Conservation (phyloP, 805 yeast genomes). For the Kazachstania taianensis region DNA sequence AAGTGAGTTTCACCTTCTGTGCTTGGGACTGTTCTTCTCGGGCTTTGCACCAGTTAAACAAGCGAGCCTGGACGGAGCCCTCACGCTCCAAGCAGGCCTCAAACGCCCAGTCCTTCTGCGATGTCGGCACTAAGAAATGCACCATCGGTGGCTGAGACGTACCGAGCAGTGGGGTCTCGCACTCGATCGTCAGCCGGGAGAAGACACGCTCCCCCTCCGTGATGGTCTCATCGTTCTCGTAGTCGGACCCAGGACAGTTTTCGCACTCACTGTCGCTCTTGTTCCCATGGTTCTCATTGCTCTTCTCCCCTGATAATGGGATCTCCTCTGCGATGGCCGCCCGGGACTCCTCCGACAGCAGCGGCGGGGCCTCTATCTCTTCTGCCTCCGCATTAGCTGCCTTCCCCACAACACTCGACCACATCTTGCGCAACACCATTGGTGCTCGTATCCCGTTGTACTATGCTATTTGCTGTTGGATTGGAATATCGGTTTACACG, state of each 20-base stretch:
- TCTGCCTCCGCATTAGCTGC: too few relatives aligned
- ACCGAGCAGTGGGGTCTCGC: conserved; percentile 47
- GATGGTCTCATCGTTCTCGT: conserved; percentile 22
- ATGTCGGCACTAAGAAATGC: conserved; percentile 77
- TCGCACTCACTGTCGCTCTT: too few relatives aligned
- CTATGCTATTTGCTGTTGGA: too few relatives aligned
- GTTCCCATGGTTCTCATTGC: not conserved
- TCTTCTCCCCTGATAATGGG: not conserved
- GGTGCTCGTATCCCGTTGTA: too few relatives aligned
- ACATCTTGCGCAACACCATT: too few relatives aligned
- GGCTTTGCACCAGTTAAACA: conserved; percentile 32
- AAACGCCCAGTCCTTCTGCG: conserved; percentile 74
- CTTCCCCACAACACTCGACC: too few relatives aligned
- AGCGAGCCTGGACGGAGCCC: conserved; percentile 37
- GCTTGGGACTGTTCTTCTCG: conserved; percentile 4
- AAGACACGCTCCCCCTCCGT: conserved; percentile 17
- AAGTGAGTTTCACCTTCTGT: conserved; percentile 18
- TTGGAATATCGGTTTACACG: too few relatives aligned
- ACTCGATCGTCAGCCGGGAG: conserved; percentile 22
- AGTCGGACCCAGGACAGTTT: conserved; percentile 9
- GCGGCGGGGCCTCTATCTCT: too few relatives aligned
- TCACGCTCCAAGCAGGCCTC: conserved; percentile 44
- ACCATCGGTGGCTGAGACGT: conserved; percentile 58
- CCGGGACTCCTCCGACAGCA: not conserved
- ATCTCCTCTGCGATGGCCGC: not conserved